Conservation (phyloP, 164 flowering plant genomes). For the Malania oleifera region DNA sequence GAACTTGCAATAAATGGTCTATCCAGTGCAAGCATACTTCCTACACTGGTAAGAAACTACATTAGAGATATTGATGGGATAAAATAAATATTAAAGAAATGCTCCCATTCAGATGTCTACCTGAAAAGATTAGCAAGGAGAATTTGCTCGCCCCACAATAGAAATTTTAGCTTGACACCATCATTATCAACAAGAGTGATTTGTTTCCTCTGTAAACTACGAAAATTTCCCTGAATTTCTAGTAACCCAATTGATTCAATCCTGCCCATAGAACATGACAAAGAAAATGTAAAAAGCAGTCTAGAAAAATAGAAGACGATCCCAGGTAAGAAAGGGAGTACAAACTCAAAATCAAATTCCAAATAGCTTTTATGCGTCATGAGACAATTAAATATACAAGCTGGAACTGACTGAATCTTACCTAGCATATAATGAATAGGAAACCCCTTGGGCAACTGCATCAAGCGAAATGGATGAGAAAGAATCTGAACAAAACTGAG, state of each 20-base stretch:
- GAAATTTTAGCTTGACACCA: conserved; percentile 54
- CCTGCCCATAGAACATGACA: conserved; percentile 31
- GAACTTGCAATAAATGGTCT: conserved; percentile 72
- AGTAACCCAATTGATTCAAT: conserved; percentile 63
- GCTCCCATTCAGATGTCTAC: conserved; percentile 26
- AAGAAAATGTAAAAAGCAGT: neutral
- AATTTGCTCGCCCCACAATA: conserved; percentile 90
- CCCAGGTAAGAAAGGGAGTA: too few species aligned
- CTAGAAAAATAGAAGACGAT: too few species aligned
- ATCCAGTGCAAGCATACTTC: conserved; percentile 90
- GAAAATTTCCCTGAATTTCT: conserved; percentile 48
- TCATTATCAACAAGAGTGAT: conserved; percentile 76
- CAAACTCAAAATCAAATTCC: too few species aligned
- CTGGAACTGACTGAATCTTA: conserved; percentile 4
- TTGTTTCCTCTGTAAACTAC: conserved; percentile 49
- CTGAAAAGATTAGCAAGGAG: conserved; percentile 77
- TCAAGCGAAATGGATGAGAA: conserved; percentile 76
- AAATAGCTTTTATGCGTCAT: neutral
- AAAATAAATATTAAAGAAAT: neutral
- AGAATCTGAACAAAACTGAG: conserved; percentile 88
- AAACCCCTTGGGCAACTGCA: conserved; percentile 46
- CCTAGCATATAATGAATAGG: conserved; percentile 88
- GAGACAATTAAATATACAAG: neutral
- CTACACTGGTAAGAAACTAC: conserved; percentile 46
- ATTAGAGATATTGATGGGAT: conserved; percentile 8